Conservation (phyloP, 2,329 filamentous ascomycete genomes). For the Hymenotorrendiella dingleyae region DNA sequence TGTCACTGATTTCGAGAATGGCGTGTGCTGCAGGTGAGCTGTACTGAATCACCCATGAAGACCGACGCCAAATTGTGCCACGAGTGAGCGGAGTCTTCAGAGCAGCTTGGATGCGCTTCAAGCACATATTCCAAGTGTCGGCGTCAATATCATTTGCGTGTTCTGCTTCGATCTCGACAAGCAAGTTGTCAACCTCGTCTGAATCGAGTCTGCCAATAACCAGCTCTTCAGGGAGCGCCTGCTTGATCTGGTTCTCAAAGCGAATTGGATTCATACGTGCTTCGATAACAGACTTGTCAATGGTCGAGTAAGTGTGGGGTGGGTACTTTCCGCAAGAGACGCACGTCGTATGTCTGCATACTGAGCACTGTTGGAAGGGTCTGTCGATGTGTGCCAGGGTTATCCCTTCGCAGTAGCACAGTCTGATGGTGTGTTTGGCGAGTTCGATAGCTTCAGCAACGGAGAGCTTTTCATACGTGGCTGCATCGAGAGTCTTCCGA, state of each 20-base stretch:
- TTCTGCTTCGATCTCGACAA: slow-evolving; percentile 3
- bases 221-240: slow-evolving; percentile 38
- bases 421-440: slow-evolving; percentile 33
- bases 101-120: slow-evolving; percentile 28
- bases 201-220: slow-evolving; percentile 16
- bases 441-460: slow-evolving; percentile 11
- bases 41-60: too few relatives aligned
- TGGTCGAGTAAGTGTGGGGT: slow-evolving; percentile 27
- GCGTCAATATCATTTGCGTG: slow-evolving; percentile 17
- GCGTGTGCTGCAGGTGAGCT: too few relatives aligned
- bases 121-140: slow-evolving; percentile 31
- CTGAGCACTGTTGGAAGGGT: slow-evolving; percentile 40
- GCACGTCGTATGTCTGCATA: slow-evolving; percentile 52
- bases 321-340: slow-evolving; percentile 48
- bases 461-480: slow-evolving; percentile 10
- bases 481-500: background rate
- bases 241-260: slow-evolving; percentile 40
- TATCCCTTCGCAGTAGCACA: slow-evolving; percentile 54
- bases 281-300: slow-evolving; percentile 3
- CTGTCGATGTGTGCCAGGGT: slow-evolving; percentile 32
- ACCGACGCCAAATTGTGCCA: too few relatives aligned
- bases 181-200: slow-evolving; percentile 21
- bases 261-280: slow-evolving; percentile 34
- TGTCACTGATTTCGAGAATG: slow-evolving; percentile 29
- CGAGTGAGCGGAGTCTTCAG: too few relatives aligned